Conservation (phyloP, 2,329 filamentous ascomycete genomes). For the Trichoderma sp. region DNA sequence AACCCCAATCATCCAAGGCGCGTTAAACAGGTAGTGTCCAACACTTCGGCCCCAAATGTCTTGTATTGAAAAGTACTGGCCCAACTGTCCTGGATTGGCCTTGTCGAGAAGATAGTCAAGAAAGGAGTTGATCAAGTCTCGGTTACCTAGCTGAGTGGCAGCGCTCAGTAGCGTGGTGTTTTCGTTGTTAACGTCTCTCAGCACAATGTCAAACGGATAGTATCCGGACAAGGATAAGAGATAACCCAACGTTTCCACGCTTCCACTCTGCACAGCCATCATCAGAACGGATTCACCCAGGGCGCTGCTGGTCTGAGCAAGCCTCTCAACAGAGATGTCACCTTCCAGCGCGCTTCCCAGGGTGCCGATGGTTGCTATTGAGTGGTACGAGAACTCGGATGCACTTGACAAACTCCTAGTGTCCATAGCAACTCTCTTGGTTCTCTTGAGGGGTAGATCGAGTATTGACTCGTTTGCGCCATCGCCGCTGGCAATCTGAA, state of each 20-base stretch:
- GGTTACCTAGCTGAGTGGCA: slow-evolving; percentile 81
- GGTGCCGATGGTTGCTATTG: slow-evolving; percentile 76
- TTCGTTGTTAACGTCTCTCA: slow-evolving; percentile 86
- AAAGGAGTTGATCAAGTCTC: slow-evolving; percentile 72
- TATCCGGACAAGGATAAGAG: slow-evolving; percentile 75
- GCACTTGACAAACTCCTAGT: slow-evolving; percentile 83
- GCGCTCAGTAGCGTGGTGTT: slow-evolving; percentile 87
- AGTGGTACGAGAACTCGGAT: slow-evolving; percentile 81
- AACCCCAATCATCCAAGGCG: slow-evolving; percentile 73
- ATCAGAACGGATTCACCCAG: slow-evolving; percentile 82
- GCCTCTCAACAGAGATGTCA: slow-evolving; percentile 78
- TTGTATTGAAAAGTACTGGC: slow-evolving; percentile 70
- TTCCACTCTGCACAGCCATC: slow-evolving; percentile 78
- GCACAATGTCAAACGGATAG: slow-evolving; percentile 68
- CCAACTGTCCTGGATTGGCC: slow-evolving; percentile 57
- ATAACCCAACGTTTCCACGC: slow-evolving; percentile 73
- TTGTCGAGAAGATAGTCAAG: slow-evolving; percentile 68
- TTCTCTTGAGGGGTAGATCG: slow-evolving; percentile 47
- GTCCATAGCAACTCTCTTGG: slow-evolving; percentile 87
- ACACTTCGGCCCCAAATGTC: slow-evolving; percentile 85
- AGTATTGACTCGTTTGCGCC: slow-evolving; percentile 35
- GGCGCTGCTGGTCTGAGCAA: slow-evolving; percentile 69
- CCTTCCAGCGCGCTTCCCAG: slow-evolving; percentile 74
- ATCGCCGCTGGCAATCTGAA: slow-evolving; percentile 59
- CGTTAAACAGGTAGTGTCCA: slow-evolving; percentile 95